These are phyloP conservation scores for Leishmania major DNA, from an alignment of 208 protist genomes.

Conservation along the genomic window DNA sequence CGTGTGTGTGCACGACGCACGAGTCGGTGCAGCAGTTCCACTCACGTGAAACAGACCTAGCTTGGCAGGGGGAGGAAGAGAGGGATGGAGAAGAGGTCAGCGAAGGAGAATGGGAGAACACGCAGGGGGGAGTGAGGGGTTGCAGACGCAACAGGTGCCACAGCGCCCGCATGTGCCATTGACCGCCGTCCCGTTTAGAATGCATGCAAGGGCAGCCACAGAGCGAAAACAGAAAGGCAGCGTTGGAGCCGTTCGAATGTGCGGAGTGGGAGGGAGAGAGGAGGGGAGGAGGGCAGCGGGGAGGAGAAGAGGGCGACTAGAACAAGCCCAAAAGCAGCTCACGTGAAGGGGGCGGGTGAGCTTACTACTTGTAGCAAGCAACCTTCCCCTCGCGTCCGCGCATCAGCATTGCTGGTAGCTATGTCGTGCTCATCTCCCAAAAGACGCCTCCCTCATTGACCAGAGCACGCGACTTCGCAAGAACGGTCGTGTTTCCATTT, in stretches of 20 bases:
- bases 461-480: neutral
- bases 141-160: neutral
- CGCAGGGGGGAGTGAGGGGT: neutral
- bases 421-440: neutral
- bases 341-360: neutral
- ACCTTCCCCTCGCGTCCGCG: neutral
- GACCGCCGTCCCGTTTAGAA: neutral
- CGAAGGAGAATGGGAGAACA: neutral
- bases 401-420: neutral
- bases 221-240: neutral
- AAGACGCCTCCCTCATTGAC: neutral
- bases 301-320: neutral
- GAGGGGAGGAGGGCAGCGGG: neutral
- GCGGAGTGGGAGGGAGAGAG: too few relatives aligned
- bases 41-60: neutral
- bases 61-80: neutral
- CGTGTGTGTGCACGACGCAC: neutral
- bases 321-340: neutral
- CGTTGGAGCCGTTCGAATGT: neutral
- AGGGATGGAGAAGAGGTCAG: neutral
- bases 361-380: neutral
- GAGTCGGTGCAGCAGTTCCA: neutral
- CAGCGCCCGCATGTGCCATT: neutral
- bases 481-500: neutral
- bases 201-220: neutral